Percentiles rank a stretch among this genome's conserved stretches.
phyloP scores from a whole-genome alignment of 2,329 filamentous ascomycete species.

The Lecanicillium sp. region DNA sequence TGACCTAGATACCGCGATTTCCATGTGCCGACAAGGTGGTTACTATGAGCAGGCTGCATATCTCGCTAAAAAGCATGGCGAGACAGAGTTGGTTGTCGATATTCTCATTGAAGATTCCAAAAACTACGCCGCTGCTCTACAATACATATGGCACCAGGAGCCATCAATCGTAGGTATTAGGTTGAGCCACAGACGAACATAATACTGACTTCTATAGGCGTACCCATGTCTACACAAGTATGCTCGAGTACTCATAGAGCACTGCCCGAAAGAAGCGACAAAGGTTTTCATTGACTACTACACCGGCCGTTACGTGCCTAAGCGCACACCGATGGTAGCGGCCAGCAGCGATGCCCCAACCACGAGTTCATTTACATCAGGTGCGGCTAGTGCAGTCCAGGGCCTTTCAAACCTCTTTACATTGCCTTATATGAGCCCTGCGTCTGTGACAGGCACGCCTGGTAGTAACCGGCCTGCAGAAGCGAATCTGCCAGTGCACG shows the following conservation, averaged over 20 bases:
- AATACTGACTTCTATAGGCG: constrained; percentile 39
- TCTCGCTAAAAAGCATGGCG: constrained; percentile 85
- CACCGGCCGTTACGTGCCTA: constrained; percentile 72
- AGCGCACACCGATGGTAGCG: constrained; percentile 42
- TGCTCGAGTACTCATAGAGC: constrained; percentile 78
- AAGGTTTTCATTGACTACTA: constrained; percentile 92
- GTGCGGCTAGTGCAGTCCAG: constrained; percentile 70
- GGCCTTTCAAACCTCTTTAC: constrained; percentile 79
- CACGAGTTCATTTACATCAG: constrained; percentile 39
- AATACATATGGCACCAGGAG: constrained; percentile 85
- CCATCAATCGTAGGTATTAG: constrained; percentile 56
- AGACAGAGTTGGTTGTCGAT: constrained; percentile 88
- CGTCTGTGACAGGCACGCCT: constrained; percentile 42
- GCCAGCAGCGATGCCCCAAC: constrained; percentile 28
- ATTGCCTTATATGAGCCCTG: constrained; percentile 72
- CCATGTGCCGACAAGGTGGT: constrained; percentile 93
- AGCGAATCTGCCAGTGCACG: constrained; percentile 39
- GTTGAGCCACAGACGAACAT: background rate
- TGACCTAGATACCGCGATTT: constrained; percentile 91
- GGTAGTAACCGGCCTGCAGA: constrained; percentile 42
- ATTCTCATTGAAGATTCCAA: constrained; percentile 95
- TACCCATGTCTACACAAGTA: constrained; percentile 93
- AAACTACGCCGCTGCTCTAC: constrained; percentile 76
- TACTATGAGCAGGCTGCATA: constrained; percentile 97
- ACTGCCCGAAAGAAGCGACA: constrained; percentile 76